Evolutionary conservation across 768 basidiomycete genomes (phyloP), one percentile per base, ranked within the genome.

Genomic region (Harrya chromipes): DNA sequence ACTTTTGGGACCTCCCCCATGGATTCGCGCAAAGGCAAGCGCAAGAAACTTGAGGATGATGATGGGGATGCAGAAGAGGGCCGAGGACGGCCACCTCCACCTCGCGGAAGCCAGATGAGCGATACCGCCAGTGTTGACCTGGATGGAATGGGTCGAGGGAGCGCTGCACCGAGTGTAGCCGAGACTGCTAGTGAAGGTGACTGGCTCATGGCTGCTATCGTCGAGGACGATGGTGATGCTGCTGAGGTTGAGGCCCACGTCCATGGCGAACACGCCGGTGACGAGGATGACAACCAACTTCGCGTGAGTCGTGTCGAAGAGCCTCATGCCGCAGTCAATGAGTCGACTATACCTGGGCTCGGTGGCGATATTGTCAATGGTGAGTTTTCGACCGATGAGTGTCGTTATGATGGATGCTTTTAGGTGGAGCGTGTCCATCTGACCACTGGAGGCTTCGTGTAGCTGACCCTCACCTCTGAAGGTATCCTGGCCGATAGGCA

Each of bases 141-240:
- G 49, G 81, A 80, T 72, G 78, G 74, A 51, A 75, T 79, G 43
- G 82, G 81, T 40, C 68, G 77, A 40, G 70, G 65, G 46, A 90
- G 86, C 59, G 80, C 77, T 47, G 80, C 87, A 43, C 85, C 87
- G 57, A 84, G 85, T 43, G 76, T 77, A n/a, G 74, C 72, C 40
- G 77, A 78, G 61, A 74, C 80, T 29, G 68, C 70, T 29, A 88
- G 86, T 68, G 89, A 91, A 66, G 84, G 76, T 46, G 89, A 91
- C 69, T 91, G 89, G 89, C 74, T 90, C 37, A 90, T 91, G 89
- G 89, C 87, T 64, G 88, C 89, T 44, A 91, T 90, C 59, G 83
- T 78, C 49, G 85, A 84, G 64, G 84, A 80, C 58, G 84, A 83
- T 59, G 82, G 73, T 49, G 84, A 81, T 50, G 70, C 72, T 53